These are phyloP conservation scores for Podila epigama DNA, from an alignment of 192 early-diverging fungal species.

Conservation along the genomic window DNA sequence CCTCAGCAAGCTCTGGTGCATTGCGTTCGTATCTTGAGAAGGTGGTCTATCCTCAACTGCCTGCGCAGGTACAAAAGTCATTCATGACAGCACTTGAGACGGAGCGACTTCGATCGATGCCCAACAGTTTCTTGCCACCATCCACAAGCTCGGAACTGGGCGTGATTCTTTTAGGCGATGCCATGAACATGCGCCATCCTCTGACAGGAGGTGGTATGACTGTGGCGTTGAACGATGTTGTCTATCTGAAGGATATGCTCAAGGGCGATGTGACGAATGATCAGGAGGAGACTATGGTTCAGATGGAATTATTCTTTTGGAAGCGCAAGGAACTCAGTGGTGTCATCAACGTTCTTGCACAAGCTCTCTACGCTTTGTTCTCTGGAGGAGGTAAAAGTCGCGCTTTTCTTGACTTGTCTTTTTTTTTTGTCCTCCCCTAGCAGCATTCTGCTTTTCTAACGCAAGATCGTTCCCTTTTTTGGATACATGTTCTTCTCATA, in stretches of 20 bases:
- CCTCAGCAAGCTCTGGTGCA: conserved; percentile 67
- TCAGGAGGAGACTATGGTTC: conserved; percentile 37
- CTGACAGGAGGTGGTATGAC: conserved; percentile 98
- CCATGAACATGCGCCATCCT: conserved; percentile 96
- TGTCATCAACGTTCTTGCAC: conserved; percentile 89
- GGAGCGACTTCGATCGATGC: conserved; percentile 81
- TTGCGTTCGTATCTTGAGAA: conserved; percentile 66
- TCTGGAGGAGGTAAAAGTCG: conserved; percentile 68
- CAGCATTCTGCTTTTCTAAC: background rate
- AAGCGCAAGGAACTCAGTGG: conserved; percentile 68
- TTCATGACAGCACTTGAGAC: conserved; percentile 76
- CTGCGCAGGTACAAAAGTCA: conserved; percentile 58
- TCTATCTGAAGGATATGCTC: conserved; percentile 69
- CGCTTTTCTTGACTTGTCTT: background rate
- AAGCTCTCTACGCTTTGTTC: conserved; percentile 91
- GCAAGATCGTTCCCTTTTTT: background rate
- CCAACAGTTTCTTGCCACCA: conserved; percentile 86
- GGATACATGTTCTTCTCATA: conserved; percentile 14
- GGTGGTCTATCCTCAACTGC: conserved; percentile 72
- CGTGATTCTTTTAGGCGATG: conserved; percentile 88
- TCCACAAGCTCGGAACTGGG: conserved; percentile 70
- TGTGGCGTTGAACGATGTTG: conserved; percentile 90
- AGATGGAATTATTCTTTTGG: conserved; percentile 78
- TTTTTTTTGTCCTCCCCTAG: background rate
- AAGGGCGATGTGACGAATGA: conserved; percentile 54